phyloP scores from a whole-genome alignment of 2,329 filamentous ascomycete genomes.

The Trichoderma endophyticum region DNA sequence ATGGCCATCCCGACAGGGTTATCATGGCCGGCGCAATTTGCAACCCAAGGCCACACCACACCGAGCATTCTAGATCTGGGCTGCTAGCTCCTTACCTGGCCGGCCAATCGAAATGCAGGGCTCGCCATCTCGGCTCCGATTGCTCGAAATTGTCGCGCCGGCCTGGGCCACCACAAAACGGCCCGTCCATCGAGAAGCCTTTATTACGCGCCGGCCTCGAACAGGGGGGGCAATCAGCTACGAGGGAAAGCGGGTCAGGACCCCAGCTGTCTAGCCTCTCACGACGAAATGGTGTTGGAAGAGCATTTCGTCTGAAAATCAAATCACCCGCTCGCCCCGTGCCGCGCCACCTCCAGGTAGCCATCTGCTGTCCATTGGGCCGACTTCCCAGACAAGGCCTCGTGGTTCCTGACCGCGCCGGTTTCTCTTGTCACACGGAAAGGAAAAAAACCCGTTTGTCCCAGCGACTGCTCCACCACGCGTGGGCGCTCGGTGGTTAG shows the following conservation, averaged over 20 bases:
- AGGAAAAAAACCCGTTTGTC: not conserved
- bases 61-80: slow-evolving; percentile 22
- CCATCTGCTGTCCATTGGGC: slow-evolving; percentile 5
- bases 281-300: slow-evolving; percentile 16
- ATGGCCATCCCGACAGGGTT: slow-evolving; percentile 5
- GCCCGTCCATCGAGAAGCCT: slow-evolving; percentile 46
- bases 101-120: slow-evolving; percentile 41
- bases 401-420: slow-evolving; percentile 6
- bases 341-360: slow-evolving; percentile 34
- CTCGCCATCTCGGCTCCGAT: slow-evolving; percentile 42
- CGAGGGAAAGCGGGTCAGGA: slow-evolving; percentile 13
- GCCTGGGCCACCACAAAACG: slow-evolving; percentile 31
- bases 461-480: not conserved
- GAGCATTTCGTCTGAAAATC: slow-evolving; percentile 17
- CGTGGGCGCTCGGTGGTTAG: slow-evolving; percentile 4
- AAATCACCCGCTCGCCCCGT: slow-evolving; percentile 28
- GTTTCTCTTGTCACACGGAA: slow-evolving; percentile 6
- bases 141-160: slow-evolving; percentile 42
- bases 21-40: slow-evolving; percentile 6
- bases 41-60: slow-evolving; percentile 9
- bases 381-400: slow-evolving; percentile 1
- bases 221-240: slow-evolving; percentile 39
- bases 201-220: slow-evolving; percentile 50
- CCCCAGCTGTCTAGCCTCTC: slow-evolving; percentile 19
- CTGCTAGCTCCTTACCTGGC: slow-evolving; percentile 22